These are phyloP conservation scores for Arctium lappa DNA, from an alignment of 129 eudicot genomes.

Conservation along the genomic window DNA sequence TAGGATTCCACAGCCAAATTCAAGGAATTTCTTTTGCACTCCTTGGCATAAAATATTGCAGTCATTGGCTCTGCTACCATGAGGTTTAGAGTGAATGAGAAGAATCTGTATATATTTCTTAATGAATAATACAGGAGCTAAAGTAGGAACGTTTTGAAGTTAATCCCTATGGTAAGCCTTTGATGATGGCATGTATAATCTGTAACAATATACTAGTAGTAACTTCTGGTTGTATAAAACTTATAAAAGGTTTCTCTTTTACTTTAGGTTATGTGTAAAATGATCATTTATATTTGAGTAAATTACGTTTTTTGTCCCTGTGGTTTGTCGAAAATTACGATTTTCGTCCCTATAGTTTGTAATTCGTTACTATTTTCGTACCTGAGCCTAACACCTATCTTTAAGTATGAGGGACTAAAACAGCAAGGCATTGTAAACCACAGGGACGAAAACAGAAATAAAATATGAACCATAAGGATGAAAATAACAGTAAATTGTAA, in stretches of 20 bases:
- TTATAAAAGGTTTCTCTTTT: not conserved
- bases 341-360: too few species aligned
- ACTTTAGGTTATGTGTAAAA: not conserved
- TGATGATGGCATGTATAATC: not conserved
- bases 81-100: not conserved
- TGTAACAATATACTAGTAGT: not conserved
- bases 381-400: too few species aligned
- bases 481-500: too few species aligned
- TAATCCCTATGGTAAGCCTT: not conserved
- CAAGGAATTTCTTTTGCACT: not conserved
- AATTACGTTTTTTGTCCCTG: too few species aligned
- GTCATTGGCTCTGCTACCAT: not conserved
- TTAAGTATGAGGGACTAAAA: too few species aligned
- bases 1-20: not conserved
- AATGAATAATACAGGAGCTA: not conserved
- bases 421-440: too few species aligned
- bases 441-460: too few species aligned
- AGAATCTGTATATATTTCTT: not conserved
- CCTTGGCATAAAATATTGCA: not conserved
- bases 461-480: too few species aligned
- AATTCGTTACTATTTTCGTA: too few species aligned
- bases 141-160: not conserved
- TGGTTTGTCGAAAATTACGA: too few species aligned
- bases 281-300: not conserved
- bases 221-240: not conserved